Conservation (phyloP, 169 alveolate species). For the Cryptosporidium sp. region DNA sequence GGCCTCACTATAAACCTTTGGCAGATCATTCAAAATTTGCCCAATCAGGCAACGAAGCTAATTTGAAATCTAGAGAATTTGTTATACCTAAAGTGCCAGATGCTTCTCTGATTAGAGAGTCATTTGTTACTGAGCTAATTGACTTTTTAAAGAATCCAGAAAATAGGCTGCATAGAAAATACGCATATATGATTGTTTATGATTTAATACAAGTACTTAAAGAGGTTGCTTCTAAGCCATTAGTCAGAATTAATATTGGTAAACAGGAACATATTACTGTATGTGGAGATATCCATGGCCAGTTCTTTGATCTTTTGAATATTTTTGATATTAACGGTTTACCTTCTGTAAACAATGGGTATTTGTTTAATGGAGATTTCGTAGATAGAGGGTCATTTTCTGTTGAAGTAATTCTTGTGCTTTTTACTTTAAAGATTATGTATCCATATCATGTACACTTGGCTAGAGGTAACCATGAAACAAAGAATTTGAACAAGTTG, state of each 20-base stretch:
- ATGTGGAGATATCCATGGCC: constrained; percentile 99
- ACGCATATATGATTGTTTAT: constrained; percentile 89
- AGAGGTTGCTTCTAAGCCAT: constrained; percentile 84
- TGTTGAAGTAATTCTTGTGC: constrained; percentile 93
- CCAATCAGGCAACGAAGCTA: neutral
- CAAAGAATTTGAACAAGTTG: constrained; percentile 95
- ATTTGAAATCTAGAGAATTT: neutral
- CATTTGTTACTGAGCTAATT: constrained; percentile 80
- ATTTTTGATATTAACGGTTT: constrained; percentile 96
- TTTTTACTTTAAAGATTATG: constrained; percentile 91
- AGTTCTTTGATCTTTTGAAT: constrained; percentile 96
- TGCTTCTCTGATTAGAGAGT: constrained; percentile 67
- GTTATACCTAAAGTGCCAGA: neutral
- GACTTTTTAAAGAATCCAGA: constrained; percentile 90
- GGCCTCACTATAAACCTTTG: constrained; percentile 26
- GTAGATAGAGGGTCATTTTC: constrained; percentile 99
- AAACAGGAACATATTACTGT: constrained; percentile 94
- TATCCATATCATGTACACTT: constrained; percentile 96
- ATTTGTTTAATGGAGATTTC: constrained; percentile 99
- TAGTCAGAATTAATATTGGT: constrained; percentile 90
- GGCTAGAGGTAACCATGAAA: constrained; percentile 99
- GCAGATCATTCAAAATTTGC: neutral
- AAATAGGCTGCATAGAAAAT: constrained; percentile 93
- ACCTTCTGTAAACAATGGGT: constrained; percentile 96
- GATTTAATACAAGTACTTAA: constrained; percentile 90